phyloP scores from a whole-genome alignment of 2,329 filamentous ascomycete species.

The Lachnellula suecica region DNA sequence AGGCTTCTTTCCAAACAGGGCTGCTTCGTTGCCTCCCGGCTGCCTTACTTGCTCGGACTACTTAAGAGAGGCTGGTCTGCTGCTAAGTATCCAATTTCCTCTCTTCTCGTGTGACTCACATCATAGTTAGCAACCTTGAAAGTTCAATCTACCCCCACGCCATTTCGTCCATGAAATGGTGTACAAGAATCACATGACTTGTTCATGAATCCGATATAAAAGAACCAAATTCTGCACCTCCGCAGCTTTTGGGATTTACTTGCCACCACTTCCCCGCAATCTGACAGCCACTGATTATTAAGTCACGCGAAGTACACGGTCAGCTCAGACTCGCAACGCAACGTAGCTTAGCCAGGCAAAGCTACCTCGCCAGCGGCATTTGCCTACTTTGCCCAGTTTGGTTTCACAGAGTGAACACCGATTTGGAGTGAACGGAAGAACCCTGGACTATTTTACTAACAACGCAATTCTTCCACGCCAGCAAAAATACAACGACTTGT shows the following conservation, averaged over 20 bases:
- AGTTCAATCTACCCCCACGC: background rate
- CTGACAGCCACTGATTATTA: background rate
- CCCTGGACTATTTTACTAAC: too few relatives aligned
- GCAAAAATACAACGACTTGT: too few relatives aligned
- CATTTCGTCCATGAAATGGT: background rate
- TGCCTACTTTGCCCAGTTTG: too few relatives aligned
- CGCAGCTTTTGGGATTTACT: background rate
- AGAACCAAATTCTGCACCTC: background rate
- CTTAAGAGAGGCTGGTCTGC: constrained; percentile 14
- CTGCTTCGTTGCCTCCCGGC: constrained; percentile 19
- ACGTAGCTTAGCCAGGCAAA: background rate
- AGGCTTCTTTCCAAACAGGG: constrained; percentile 12
- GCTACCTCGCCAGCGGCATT: background rate
- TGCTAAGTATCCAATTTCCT: constrained; percentile 13
- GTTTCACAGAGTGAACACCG: too few relatives aligned
- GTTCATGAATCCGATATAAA: background rate
- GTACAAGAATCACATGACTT: background rate
- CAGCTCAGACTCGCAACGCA: background rate
- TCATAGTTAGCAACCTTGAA: background rate
- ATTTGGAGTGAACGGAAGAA: too few relatives aligned
- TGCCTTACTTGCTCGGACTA: constrained; percentile 18
- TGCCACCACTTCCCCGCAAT: background rate
- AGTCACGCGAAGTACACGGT: background rate
- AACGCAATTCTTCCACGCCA: too few relatives aligned
- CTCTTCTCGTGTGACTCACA: constrained; percentile 22